Percentiles rank a stretch among this genome's conserved stretches.
phyloP scores from a whole-genome alignment of 768 basidiomycete species.

The Boletus tylopilopsis region DNA sequence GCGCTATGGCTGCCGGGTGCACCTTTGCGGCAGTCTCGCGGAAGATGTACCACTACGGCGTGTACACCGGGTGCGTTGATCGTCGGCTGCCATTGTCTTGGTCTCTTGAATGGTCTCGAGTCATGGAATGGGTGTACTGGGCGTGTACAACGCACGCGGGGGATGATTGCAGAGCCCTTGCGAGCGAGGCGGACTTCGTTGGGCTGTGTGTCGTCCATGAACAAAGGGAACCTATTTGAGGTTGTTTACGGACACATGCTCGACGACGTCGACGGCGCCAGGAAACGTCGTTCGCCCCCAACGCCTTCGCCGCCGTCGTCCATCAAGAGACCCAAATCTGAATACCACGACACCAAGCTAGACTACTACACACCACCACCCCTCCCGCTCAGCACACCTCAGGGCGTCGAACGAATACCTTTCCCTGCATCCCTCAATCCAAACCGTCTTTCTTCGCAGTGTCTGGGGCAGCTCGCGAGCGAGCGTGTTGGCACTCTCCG shows the following conservation, averaged over 20 bases:
- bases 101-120: constrained; percentile 1
- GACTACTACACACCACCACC: constrained; percentile 6
- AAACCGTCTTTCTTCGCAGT: constrained; percentile 6
- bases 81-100: not conserved
- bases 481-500: constrained; percentile 20
- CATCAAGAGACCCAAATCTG: constrained; percentile 22
- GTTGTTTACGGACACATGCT: constrained; percentile 17
- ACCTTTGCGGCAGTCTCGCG: constrained; percentile 13
- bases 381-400: constrained; percentile 18
- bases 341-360: constrained; percentile 5
- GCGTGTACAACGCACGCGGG: constrained; percentile 19
- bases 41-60: constrained; percentile 5
- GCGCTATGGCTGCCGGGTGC: constrained; percentile 4
- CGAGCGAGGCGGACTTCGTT: constrained; percentile 36
- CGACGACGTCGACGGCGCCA: not conserved
- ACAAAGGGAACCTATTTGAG: constrained; percentile 11
- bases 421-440: constrained; percentile 8
- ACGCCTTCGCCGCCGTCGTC: constrained; percentile 1
- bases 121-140: not conserved
- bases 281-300: constrained; percentile 11
- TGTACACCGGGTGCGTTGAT: too few relatives aligned
- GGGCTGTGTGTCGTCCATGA: constrained; percentile 37
- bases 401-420: constrained; percentile 29
- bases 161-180: constrained; percentile 30
- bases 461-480: constrained; percentile 12